Percentiles rank a stretch among this genome's conserved stretches.
Evolutionary conservation across 1,139 yeast genomes (phyloP).

Genomic region (Scheffersomyces illinoinensis): DNA sequence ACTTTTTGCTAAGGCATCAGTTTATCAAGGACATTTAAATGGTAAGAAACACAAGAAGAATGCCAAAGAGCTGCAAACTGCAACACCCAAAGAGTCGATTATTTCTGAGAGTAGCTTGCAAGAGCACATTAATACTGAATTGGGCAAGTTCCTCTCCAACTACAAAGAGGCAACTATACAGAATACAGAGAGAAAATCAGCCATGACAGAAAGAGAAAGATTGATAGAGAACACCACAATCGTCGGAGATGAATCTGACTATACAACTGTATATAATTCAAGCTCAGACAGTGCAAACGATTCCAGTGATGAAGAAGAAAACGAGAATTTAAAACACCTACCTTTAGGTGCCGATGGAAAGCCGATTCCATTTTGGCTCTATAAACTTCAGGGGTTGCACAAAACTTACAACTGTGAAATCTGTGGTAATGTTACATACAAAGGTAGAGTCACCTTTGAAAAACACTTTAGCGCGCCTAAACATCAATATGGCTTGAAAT

Average conservation of each 20-base stretch:
- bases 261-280: conserved; percentile 23
- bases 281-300: conserved; percentile 23
- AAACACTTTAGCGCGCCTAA: conserved; percentile 71
- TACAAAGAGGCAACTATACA: conserved; percentile 49
- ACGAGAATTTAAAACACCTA: conserved; percentile 43
- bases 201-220: conserved; percentile 75
- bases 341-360: conserved; percentile 88
- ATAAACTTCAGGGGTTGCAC: conserved; percentile 84
- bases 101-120: neutral
- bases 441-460: conserved; percentile 72
- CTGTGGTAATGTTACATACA: conserved; percentile 75
- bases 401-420: conserved; percentile 77
- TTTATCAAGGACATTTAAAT: conserved; percentile 64
- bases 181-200: conserved; percentile 65
- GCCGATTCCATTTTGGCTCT: conserved; percentile 93
- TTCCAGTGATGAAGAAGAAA: conserved; percentile 29
- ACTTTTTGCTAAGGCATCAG: conserved; percentile 62
- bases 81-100: neutral
- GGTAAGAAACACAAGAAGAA: conserved; percentile 80
- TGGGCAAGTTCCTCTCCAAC: conserved; percentile 37
- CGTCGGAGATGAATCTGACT: conserved; percentile 39
- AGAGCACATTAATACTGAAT: conserved; percentile 1
- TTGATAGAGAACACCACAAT: conserved; percentile 46
- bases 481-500: conserved; percentile 73
- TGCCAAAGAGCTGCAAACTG: conserved; percentile 9